phyloP scores from a whole-genome alignment of 164 flowering plant species.

The Stephania yunnanensis region DNA sequence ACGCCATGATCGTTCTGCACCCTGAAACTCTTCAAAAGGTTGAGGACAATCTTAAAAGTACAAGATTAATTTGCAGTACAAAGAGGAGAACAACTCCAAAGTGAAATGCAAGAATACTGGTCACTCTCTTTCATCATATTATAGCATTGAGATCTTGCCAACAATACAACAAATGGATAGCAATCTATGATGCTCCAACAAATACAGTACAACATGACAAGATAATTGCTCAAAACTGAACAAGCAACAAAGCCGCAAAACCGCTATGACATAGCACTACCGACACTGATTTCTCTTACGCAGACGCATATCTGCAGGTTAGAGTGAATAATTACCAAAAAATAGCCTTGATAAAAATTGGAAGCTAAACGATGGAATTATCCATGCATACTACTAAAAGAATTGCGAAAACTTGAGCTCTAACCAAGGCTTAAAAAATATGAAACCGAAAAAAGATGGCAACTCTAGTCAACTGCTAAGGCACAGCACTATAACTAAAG shows the following conservation, averaged over 20 bases:
- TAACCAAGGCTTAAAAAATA: constrained; percentile 2
- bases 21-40: neutral
- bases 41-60: neutral
- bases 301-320: constrained; percentile 28
- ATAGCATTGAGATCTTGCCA: constrained; percentile 11
- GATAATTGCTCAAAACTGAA: constrained; percentile 12
- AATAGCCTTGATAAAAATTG: constrained; percentile 21
- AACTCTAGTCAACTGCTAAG: constrained; percentile 28
- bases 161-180: constrained; percentile 18
- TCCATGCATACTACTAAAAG: constrained; percentile 25
- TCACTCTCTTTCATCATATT: constrained; percentile 14
- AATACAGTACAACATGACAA: constrained; percentile 11
- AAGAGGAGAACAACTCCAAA: neutral
- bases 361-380: constrained; percentile 20
- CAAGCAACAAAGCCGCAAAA: constrained; percentile 19
- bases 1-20: neutral
- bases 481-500: constrained; percentile 43
- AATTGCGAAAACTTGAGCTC: constrained; percentile 26
- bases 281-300: constrained; percentile 17
- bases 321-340: constrained; percentile 17
- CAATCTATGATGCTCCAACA: constrained; percentile 13
- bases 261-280: constrained; percentile 15
- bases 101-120: neutral
- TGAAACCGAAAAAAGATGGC: neutral
- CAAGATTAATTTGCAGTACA: neutral